phyloP scores from a whole-genome alignment of 148 eudicot genomes.

The Camellia lanceoleosa region DNA sequence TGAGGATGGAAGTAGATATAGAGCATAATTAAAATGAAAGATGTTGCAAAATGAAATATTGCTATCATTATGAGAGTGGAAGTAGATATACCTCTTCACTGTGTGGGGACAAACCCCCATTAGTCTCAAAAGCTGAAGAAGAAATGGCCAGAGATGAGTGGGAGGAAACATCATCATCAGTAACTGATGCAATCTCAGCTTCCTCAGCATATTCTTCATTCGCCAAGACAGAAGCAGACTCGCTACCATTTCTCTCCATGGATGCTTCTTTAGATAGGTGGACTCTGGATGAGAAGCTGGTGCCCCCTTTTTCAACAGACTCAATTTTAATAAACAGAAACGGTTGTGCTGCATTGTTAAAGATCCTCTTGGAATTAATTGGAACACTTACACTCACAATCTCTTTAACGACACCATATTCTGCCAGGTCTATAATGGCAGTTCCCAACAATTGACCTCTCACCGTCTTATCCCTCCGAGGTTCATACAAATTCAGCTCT shows the following conservation, averaged over 20 bases:
- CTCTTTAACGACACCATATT: conserved; percentile 59
- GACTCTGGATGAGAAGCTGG: conserved; percentile 46
- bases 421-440: conserved; percentile 75
- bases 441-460: conserved; percentile 81
- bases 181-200: conserved; percentile 67
- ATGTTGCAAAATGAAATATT: neutral
- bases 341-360: conserved; percentile 66
- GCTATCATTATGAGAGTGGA: neutral
- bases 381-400: conserved; percentile 42
- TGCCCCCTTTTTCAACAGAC: conserved; percentile 50
- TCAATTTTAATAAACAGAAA: conserved; percentile 59
- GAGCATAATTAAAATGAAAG: neutral
- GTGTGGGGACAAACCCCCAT: conserved; percentile 38
- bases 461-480: conserved; percentile 68
- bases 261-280: conserved; percentile 52
- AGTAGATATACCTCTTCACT: conserved; percentile 43
- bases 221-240: conserved; percentile 63
- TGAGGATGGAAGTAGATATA: conserved; percentile 14
- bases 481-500: conserved; percentile 86
- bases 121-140: conserved; percentile 42
- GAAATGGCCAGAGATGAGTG: conserved; percentile 64
- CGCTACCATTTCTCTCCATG: conserved; percentile 49
- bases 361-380: conserved; percentile 69
- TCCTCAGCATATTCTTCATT: conserved; percentile 86
- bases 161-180: conserved; percentile 81